Evolutionary conservation across 2,329 filamentous ascomycete species (phyloP).

Genomic region (Westerdykella sp.): DNA sequence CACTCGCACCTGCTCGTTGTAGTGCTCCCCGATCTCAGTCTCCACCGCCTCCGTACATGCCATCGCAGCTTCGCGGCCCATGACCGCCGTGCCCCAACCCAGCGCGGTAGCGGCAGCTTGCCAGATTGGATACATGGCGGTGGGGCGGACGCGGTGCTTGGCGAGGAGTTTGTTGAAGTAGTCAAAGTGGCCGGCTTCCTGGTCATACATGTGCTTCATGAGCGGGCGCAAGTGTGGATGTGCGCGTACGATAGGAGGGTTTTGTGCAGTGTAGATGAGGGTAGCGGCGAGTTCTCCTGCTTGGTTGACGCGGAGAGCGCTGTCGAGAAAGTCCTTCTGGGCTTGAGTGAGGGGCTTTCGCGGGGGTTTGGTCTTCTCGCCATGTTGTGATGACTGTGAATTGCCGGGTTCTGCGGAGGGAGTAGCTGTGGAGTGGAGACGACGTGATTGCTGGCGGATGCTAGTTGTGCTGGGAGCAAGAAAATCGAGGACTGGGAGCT

Average conservation of each 20-base stretch:
- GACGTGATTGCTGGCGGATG: constrained; percentile 1
- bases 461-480: constrained; percentile 20
- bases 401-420: constrained; percentile 4
- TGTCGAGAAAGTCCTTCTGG: constrained; percentile 35
- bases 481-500: constrained; percentile 19
- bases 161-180: constrained; percentile 81
- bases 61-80: constrained; percentile 94
- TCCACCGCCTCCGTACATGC: constrained; percentile 97
- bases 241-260: constrained; percentile 67
- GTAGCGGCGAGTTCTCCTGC: constrained; percentile 95
- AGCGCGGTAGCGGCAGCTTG: constrained; percentile 69
- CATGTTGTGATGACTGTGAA: constrained; percentile 9
- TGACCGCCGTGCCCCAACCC: constrained; percentile 81
- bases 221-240: constrained; percentile 84
- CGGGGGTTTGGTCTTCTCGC: constrained; percentile 2
- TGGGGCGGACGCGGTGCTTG: constrained; percentile 84
- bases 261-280: constrained; percentile 88
- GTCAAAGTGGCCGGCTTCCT: constrained; percentile 79
- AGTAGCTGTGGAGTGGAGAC: constrained; percentile 2
- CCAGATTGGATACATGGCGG: constrained; percentile 90
- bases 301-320: constrained; percentile 81
- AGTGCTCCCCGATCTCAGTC: constrained; percentile 94
- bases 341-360: constrained; percentile 20
- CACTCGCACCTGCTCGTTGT: constrained; percentile 82
- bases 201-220: constrained; percentile 98